These are phyloP conservation scores for Solanum ahanhuiri DNA, from an alignment of 257 asterid species.

Conservation along the genomic window DNA sequence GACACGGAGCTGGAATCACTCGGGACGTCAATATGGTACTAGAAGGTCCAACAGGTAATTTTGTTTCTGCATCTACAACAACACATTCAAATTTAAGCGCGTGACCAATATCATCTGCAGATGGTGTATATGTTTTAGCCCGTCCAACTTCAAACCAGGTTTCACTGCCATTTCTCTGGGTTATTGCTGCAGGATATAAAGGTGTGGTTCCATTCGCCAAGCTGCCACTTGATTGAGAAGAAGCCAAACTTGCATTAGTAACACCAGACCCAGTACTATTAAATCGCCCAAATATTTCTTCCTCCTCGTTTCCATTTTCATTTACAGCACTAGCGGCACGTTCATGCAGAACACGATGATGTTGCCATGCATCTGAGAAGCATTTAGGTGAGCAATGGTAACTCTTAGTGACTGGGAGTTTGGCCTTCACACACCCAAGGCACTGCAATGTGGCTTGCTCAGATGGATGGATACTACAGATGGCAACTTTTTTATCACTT, in stretches of 20 bases:
- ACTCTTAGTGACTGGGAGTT: conserved; percentile 72
- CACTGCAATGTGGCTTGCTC: conserved; percentile 94
- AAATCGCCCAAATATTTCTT: conserved; percentile 78
- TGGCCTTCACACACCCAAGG: conserved; percentile 84
- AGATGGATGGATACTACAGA: conserved; percentile 90
- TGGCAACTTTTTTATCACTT: conserved; percentile 79
- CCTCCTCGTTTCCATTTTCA: conserved; percentile 82
- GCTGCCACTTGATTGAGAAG: conserved; percentile 52
- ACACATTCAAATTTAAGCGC: conserved; percentile 87
- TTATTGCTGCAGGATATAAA: conserved; percentile 63
- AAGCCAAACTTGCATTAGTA: conserved; percentile 23
- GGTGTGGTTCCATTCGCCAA: conserved; percentile 47
- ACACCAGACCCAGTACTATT: conserved; percentile 50
- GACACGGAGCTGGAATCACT: conserved; percentile 96
- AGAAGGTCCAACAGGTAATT: conserved; percentile 49
- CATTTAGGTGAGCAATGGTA: conserved; percentile 92
- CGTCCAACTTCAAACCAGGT: conserved; percentile 94
- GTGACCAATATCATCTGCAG: conserved; percentile 87
- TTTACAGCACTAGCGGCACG: conserved; percentile 73
- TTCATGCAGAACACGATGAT: conserved; percentile 89
- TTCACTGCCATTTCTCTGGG: conserved; percentile 82
- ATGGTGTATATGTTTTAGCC: conserved; percentile 79
- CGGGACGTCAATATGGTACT: conserved; percentile 68
- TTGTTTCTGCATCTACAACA: conserved; percentile 63
- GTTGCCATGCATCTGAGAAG: conserved; percentile 88